phyloP scores from a whole-genome alignment of 1,139 yeast genomes.

The Kurtzmaniella natalensis region DNA sequence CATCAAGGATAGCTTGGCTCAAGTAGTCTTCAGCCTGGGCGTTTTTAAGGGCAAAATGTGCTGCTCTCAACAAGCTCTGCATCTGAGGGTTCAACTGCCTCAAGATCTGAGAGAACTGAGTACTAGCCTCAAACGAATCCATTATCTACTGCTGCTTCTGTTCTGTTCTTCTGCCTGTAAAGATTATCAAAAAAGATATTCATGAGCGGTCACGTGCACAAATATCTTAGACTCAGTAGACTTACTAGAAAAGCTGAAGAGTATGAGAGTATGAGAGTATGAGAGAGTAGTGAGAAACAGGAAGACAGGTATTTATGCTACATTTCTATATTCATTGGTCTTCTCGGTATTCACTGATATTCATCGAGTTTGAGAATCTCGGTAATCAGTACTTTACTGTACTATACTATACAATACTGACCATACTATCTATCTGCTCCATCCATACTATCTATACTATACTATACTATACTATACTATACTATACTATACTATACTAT shows the following conservation, averaged over 20 bases:
- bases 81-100: conserved; percentile 60
- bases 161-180: background rate
- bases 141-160: conserved; percentile 21
- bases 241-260: background rate
- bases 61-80: conserved; percentile 50
- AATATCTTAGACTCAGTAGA: background rate
- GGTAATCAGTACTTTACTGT: too few relatives aligned
- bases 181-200: background rate
- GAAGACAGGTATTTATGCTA: too few relatives aligned
- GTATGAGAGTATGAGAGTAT: background rate
- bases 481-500: too few relatives aligned
- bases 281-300: background rate
- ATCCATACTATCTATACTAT: too few relatives aligned
- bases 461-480: too few relatives aligned
- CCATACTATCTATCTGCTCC: too few relatives aligned
- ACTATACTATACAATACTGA: too few relatives aligned
- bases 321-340: too few relatives aligned
- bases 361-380: too few relatives aligned
- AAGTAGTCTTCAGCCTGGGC: conserved; percentile 66
- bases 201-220: too few relatives aligned
- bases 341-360: too few relatives aligned
- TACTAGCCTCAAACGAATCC: conserved; percentile 79
- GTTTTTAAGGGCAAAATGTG: conserved; percentile 57
- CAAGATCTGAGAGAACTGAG: conserved; percentile 62
- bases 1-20: conserved; percentile 65